Base-by-base conservation (phyloP, 1,284 basidiomycete species). In the Mycena citricolor region DNA sequence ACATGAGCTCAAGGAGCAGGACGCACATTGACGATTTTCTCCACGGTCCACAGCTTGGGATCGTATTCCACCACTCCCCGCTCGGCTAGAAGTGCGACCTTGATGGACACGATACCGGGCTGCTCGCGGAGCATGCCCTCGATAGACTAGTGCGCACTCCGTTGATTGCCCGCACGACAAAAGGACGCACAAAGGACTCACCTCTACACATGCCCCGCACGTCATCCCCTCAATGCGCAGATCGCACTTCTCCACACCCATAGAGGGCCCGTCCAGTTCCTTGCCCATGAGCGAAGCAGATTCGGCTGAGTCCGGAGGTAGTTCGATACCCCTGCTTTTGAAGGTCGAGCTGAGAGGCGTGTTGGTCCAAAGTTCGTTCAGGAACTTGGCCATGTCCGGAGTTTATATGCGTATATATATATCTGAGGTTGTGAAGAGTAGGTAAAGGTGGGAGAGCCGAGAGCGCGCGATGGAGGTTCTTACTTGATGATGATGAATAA, bases 71-170 rank as follows among this genome's bases (percentile, higher is more conserved):
- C 74, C 24, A 92, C 79, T 3, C 88, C 95, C 20, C 93, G 83
- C 66, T 99, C 95, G 8, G 97, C 90, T 20, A 99, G 77, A 14
- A 99, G 74, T 12, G 95, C 94, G 17, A 99, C 94, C 60, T 93
- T 91, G 47, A 97, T 72, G 6, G 84, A 89, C 47, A 83, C 65
- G 44, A 99, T 94, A 17, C 97, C 97, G 16, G 81, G 68, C 63
- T 95, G 90, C 10, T 73, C 71, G 49, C 84, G 73, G n/a, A 99
- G 77, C 72, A 90, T 90, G 17, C 83, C 79, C 64, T 99, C 97
- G 54, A 99, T 98, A n/a, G 91, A 83, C 88, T 90, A 42, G 2
- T 13, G 44, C 22, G 8, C 33, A 12, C 10, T 14, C 35, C 43
- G 19, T 47, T 5, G 13, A 29, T 22, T 19, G 21, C 21, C 25